Evolutionary conservation across 495 filamentous ascomycete species (phyloP), one percentile per base, ranked within the genome.

Genomic region (Tirmania nivea): DNA sequence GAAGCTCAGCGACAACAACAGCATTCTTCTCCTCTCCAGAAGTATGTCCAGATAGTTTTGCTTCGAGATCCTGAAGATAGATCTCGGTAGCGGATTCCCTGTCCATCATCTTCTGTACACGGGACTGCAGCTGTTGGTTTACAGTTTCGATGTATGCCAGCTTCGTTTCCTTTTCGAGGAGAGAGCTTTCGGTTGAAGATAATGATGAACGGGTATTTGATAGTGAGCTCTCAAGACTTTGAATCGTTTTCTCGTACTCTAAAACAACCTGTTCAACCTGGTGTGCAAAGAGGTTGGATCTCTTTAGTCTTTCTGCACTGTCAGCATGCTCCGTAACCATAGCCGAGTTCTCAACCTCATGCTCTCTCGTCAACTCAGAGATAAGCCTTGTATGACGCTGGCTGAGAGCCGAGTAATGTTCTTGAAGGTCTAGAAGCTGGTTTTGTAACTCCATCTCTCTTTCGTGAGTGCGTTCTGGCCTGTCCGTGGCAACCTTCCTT

Each of bases 191-290:
- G 0, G 79, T 86, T 59, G 68, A 78, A 12, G 92, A 80, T 35
- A 99, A 71, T 10, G 85, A 85, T 48, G 82, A 73, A 48, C 92
- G 77, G 8, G 92, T 96, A 62, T 79, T 90, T 1, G 92, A 86
- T 12, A 99, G 76, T 0, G 87, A 92, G 42, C 85, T 77, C 69
- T 99, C 92, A 25, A 99, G 76, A 59, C 75, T 82, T 64, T 95
- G 86, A 55, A 99, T 96, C 0, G 90, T 99, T 75, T 93, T 95
- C 60, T 99, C 90, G 65, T 99, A 99, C 63, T 99, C 90, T 16
- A 96, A 69, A 14, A 99, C 85, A 42, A 99, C 85, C 63, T 90
- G 82, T 61, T 99, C 92, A 34, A 95, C 88, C 45, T 87, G 87
- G 66, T 90, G 79, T 8, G 89, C 86, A 67, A 96, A 95, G 9